phyloP scores from a whole-genome alignment of 768 basidiomycete species.

The Ramaria sp. region DNA sequence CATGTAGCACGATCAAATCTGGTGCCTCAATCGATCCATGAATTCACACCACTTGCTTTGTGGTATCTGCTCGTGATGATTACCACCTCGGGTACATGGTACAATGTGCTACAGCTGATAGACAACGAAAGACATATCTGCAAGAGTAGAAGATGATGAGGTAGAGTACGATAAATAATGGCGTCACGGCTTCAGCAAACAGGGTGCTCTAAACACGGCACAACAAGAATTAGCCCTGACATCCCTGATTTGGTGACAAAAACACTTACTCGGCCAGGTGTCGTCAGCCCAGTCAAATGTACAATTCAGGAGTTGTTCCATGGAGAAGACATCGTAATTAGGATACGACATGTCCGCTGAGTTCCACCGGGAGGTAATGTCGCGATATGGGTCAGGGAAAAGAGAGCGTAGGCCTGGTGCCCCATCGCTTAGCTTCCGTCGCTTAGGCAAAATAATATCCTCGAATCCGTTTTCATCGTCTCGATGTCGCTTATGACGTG shows the following conservation, averaged over 20 bases:
- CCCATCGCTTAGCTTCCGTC: background rate
- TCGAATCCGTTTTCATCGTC: background rate
- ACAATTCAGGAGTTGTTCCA: background rate
- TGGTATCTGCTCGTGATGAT: too few relatives aligned
- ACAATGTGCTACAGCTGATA: background rate
- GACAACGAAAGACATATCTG: background rate
- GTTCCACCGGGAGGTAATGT: background rate
- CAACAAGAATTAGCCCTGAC: too few relatives aligned
- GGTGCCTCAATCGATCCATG: too few relatives aligned
- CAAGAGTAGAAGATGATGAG: too few relatives aligned
- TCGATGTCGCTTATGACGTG: conserved; percentile 5
- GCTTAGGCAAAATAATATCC: background rate
- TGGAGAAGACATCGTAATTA: background rate
- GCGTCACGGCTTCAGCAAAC: too few relatives aligned
- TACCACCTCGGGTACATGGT: too few relatives aligned
- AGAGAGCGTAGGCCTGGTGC: background rate
- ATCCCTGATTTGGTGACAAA: too few relatives aligned
- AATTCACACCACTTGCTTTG: too few relatives aligned
- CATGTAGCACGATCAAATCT: too few relatives aligned
- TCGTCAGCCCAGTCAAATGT: background rate
- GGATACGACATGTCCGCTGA: background rate
- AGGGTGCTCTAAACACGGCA: background rate
- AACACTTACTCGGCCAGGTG: background rate
- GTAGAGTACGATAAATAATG: too few relatives aligned
- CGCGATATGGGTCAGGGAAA: background rate